phyloP scores from a whole-genome alignment of 176 grass and related monocot genomes.

The Oryza meridionalis region DNA sequence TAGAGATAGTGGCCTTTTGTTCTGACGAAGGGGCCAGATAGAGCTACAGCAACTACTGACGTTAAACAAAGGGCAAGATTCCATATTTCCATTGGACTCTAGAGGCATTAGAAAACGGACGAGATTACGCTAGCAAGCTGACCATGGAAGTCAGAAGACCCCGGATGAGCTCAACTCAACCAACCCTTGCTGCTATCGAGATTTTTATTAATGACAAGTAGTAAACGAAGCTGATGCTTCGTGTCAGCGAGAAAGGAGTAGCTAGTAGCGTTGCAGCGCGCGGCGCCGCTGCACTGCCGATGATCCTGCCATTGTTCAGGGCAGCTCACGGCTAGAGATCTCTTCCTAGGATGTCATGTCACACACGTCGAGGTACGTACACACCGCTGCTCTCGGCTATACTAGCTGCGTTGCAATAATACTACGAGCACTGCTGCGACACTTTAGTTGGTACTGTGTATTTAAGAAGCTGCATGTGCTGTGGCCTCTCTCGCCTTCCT shows the following conservation, averaged over 20 bases:
- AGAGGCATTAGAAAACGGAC: constrained; percentile 13
- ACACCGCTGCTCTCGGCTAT: not conserved
- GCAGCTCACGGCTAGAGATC: constrained; percentile 31
- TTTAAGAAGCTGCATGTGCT: constrained; percentile 15
- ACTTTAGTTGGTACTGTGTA: not conserved
- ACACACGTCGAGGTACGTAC: constrained; percentile 31
- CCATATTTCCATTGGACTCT: not conserved
- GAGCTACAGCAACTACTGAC: not conserved
- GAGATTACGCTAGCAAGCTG: not conserved
- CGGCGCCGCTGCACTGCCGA: not conserved
- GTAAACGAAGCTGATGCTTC: not conserved
- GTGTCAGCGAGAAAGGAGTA: constrained; percentile 7
- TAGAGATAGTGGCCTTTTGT: constrained; percentile 1
- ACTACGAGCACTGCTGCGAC: not conserved
- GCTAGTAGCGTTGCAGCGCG: not conserved
- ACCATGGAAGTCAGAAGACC: not conserved
- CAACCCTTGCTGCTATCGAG: not conserved
- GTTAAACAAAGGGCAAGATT: constrained; percentile 34
- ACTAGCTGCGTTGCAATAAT: not conserved
- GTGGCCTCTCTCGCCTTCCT: not conserved
- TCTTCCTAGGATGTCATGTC: constrained; percentile 45
- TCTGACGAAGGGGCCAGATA: not conserved
- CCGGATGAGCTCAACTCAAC: not conserved
- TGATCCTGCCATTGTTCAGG: constrained; percentile 7
- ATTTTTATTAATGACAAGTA: not conserved